These are phyloP conservation scores for Zasmidium angulare DNA, from an alignment of 2,329 filamentous ascomycete species.

Conservation along the genomic window DNA sequence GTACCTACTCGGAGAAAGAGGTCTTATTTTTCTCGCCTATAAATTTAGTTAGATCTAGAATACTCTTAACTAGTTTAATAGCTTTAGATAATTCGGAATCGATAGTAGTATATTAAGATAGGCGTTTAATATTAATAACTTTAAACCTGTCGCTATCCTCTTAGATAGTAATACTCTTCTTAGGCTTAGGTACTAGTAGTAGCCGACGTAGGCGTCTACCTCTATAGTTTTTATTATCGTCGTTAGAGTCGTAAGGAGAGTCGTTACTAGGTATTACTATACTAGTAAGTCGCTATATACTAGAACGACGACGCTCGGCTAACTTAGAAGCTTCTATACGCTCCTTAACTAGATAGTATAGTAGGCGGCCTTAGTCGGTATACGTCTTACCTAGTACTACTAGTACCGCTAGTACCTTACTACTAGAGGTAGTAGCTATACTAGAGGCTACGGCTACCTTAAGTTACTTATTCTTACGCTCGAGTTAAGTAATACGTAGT, in stretches of 20 bases:
- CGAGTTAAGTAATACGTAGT: no score
- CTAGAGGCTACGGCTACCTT: no score
- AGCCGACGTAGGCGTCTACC: not conserved
- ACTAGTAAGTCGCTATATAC: no score
- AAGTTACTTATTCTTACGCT: not conserved
- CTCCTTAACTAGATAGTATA: not conserved
- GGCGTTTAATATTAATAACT: not conserved
- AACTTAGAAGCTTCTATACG: not conserved
- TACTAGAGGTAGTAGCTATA: no score
- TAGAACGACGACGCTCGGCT: not conserved
- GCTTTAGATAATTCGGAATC: not conserved
- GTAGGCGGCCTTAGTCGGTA: no score
- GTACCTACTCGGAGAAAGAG: not conserved
- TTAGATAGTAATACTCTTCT: not conserved
- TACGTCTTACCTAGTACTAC: no score
- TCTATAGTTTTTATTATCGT: not conserved
- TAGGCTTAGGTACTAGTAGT: not conserved
- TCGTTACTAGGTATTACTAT: not conserved
- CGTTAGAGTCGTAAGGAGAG: no score
- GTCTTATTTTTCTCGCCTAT: not conserved
- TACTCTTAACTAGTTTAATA: not conserved
- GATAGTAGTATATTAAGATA: not conserved
- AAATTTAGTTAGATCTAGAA: not conserved
- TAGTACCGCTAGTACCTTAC: no score
- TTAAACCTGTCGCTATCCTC: not conserved